Evolutionary conservation across 176 grass and related monocot species (phyloP).

Genomic region (Chrysopogon serrulatus): DNA sequence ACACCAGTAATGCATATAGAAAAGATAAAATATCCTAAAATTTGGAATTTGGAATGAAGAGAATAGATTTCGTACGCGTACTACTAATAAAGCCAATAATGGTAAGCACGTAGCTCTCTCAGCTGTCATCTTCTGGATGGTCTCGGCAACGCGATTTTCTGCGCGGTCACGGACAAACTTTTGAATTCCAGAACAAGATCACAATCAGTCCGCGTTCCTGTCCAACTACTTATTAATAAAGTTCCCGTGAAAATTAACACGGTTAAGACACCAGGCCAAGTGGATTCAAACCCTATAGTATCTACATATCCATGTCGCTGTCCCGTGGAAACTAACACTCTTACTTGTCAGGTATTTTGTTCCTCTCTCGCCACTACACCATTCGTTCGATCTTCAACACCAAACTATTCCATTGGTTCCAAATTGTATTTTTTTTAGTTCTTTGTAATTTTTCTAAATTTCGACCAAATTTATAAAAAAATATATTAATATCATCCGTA

Average conservation of each 20-base stretch:
- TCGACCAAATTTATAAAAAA: background rate
- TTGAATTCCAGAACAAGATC: background rate
- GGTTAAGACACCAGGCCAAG: background rate
- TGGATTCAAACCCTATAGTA: background rate
- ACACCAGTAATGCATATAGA: too few relatives aligned
- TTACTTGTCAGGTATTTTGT: too few relatives aligned
- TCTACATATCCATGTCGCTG: background rate
- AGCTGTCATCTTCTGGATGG: background rate
- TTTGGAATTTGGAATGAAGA: too few relatives aligned
- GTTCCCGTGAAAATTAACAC: background rate
- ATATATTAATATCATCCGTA: too few relatives aligned
- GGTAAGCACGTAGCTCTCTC: background rate
- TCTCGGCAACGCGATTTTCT: background rate
- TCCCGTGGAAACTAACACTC: background rate
- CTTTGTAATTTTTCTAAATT: background rate
- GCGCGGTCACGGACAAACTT: background rate
- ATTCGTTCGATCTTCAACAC: too few relatives aligned
- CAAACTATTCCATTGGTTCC: too few relatives aligned
- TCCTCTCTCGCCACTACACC: background rate
- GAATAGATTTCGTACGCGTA: too few relatives aligned
- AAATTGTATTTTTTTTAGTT: too few relatives aligned
- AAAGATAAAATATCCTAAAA: too few relatives aligned
- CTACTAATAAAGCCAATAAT: background rate
- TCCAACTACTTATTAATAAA: background rate
- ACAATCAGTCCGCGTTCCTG: background rate